Conservation (phyloP, 305 asterid genomes). For the Andrographis paniculata region DNA sequence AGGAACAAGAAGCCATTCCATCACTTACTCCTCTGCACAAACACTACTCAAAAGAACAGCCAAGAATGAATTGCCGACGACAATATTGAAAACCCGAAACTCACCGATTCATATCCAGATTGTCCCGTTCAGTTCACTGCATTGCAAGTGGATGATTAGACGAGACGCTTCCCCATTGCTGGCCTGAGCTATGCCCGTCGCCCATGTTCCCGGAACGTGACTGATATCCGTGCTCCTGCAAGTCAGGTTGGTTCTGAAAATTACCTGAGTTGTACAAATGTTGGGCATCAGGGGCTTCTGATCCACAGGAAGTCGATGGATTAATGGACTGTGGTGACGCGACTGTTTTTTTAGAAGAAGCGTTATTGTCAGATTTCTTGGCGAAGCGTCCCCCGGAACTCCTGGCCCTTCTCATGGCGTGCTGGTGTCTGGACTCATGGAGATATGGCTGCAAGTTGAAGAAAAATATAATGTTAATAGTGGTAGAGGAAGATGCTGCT, state of each 20-base stretch:
- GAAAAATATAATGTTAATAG: neutral
- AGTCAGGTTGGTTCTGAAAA: neutral
- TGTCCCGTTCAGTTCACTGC: too few species aligned
- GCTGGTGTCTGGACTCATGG: constrained; percentile 66
- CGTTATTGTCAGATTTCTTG: constrained; percentile 30
- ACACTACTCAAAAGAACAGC: too few species aligned
- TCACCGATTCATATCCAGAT: too few species aligned
- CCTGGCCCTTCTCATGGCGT: constrained; percentile 58
- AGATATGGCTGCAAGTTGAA: constrained; percentile 46
- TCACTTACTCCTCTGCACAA: too few species aligned
- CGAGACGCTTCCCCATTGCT: neutral
- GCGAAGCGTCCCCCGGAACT: constrained; percentile 59
- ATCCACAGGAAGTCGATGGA: neutral
- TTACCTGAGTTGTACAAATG: neutral
- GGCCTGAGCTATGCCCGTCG: neutral
- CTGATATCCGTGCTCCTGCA: neutral
- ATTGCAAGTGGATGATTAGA: neutral
- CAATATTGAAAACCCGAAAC: neutral
- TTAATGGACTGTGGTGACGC: constrained; percentile 6
- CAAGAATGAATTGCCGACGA: neutral
- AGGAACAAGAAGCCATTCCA: too few species aligned
- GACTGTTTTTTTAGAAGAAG: constrained; percentile 22
- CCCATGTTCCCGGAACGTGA: neutral
- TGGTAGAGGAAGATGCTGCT: too few species aligned
- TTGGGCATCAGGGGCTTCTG: neutral